Evolutionary conservation across 78 protist genomes (phyloP).

Genomic region (Cavenderia fasciculata): DNA sequence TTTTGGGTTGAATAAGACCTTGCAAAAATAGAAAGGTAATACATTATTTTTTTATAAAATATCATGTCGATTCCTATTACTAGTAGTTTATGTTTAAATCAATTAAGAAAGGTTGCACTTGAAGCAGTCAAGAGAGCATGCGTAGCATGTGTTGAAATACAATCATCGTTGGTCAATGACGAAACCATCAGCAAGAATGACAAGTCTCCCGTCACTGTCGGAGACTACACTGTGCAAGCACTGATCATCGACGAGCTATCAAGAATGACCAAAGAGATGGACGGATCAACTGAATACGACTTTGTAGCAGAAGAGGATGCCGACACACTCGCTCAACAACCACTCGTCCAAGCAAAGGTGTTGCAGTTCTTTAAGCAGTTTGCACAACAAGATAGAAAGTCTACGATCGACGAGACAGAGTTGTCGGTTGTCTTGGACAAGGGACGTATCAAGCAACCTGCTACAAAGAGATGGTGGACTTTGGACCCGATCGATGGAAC

Average conservation of each 20-base stretch:
- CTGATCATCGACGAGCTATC: slow-evolving; percentile 23
- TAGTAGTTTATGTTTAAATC: background rate
- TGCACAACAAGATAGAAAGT: background rate
- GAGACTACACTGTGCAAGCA: slow-evolving; percentile 77
- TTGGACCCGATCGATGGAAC: slow-evolving; percentile 85
- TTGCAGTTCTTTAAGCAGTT: slow-evolving; percentile 7
- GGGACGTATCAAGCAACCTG: background rate
- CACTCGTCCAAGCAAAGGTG: slow-evolving; percentile 29
- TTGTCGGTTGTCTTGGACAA: background rate
- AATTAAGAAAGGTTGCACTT: slow-evolving; percentile 45
- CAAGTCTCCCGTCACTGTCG: slow-evolving; percentile 78
- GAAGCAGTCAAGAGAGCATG: slow-evolving; percentile 67
- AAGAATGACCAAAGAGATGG: background rate
- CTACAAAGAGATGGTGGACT: slow-evolving; percentile 71
- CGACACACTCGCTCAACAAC: slow-evolving; percentile 24
- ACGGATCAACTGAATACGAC: slow-evolving; percentile 8
- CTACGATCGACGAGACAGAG: background rate
- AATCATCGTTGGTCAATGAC: slow-evolving; percentile 15
- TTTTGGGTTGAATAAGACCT: no score
- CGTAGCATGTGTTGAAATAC: slow-evolving; percentile 51
- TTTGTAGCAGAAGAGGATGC: slow-evolving; percentile 79
- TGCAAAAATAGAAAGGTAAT: no score
- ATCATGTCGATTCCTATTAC: no score
- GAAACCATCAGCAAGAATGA: slow-evolving; percentile 73
- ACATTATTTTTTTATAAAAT: no score